Conservation (phyloP, 1,284 basidiomycete genomes). For the Ganoderma lucidum region DNA sequence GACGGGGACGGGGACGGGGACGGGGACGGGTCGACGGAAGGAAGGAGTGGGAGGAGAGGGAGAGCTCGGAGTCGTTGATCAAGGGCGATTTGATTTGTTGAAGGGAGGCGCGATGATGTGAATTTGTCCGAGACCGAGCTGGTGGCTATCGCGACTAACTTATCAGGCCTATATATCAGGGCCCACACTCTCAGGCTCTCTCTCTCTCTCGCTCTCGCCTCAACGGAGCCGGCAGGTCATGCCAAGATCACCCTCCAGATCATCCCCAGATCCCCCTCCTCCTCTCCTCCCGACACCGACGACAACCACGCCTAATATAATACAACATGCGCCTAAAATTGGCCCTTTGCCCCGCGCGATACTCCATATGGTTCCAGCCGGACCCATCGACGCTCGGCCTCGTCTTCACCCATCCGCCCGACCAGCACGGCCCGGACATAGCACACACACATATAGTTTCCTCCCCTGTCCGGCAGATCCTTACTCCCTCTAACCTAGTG, state of each 20-base stretch:
- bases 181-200: conserved; percentile 1
- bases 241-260: neutral
- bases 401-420: neutral
- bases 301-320: neutral
- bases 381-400: neutral
- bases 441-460: neutral
- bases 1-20: conserved; percentile 18
- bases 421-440: neutral
- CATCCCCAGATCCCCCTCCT: neutral
- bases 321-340: neutral
- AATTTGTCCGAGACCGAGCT: conserved; percentile 27
- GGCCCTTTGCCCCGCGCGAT: neutral
- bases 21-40: conserved; percentile 20
- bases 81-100: conserved; percentile 34
- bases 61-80: conserved; percentile 26
- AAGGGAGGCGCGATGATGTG: conserved; percentile 24
- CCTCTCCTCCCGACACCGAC: neutral
- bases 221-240: neutral
- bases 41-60: conserved; percentile 21
- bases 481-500: neutral
- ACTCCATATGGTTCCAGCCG: neutral
- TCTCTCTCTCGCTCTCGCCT: too few species aligned
- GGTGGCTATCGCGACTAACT: conserved; percentile 3
- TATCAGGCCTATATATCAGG: neutral
- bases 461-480: conserved; percentile 14